Evolutionary conservation across 441 rosid genomes (phyloP).

Genomic region (Isatis lusitanica): DNA sequence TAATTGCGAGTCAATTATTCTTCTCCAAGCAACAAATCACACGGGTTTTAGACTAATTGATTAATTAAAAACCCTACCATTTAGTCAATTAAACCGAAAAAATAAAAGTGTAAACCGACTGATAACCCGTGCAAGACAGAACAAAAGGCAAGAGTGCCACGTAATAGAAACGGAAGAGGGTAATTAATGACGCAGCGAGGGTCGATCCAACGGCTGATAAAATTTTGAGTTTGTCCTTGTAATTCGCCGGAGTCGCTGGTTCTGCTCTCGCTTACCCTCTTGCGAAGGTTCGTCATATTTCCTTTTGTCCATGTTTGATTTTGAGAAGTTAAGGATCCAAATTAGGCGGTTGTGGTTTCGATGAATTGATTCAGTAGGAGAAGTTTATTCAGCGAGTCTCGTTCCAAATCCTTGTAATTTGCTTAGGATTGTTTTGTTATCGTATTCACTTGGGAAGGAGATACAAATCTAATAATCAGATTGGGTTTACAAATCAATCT

Average conservation of each 20-base stretch:
- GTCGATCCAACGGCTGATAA: conserved; percentile 30
- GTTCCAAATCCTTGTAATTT: neutral
- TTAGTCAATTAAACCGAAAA: neutral
- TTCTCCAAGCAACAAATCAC: neutral
- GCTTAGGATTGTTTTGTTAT: neutral
- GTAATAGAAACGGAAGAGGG: neutral
- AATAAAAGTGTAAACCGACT: neutral
- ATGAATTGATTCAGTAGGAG: no score
- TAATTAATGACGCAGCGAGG: neutral
- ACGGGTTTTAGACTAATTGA: neutral
- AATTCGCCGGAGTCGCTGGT: neutral
- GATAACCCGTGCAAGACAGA: neutral
- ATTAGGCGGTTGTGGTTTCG: no score
- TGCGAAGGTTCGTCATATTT: conserved; percentile 66
- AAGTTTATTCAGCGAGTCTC: conserved; percentile 44
- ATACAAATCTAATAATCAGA: no score
- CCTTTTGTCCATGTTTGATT: no score
- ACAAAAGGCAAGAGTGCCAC: neutral
- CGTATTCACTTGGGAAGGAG: neutral
- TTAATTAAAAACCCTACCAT: neutral
- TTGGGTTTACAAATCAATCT: neutral
- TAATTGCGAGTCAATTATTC: neutral
- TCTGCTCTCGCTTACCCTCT: no score
- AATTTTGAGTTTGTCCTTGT: neutral
- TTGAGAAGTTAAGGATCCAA: no score